Percentiles rank a stretch among this genome's conserved stretches.
Evolutionary conservation across 345 rosid genomes (phyloP).

Genomic region (Litchi chinensis): DNA sequence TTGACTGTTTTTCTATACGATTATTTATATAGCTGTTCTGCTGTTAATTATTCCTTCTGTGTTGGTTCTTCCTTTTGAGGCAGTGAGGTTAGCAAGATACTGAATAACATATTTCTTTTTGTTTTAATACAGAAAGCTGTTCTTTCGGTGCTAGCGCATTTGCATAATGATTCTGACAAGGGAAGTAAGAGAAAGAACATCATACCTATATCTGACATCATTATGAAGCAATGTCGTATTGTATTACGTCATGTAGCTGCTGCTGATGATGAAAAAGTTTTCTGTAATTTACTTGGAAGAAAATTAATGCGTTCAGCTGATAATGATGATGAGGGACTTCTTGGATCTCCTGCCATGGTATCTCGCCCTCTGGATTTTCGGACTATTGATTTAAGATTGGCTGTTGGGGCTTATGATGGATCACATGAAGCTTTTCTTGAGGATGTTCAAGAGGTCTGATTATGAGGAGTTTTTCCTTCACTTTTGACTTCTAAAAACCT

Average conservation of each 20-base stretch:
- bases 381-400: slow-evolving; percentile 95
- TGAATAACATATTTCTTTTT: slow-evolving; percentile 27
- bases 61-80: slow-evolving; percentile 3
- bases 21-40: slow-evolving; percentile 1
- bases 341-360: slow-evolving; percentile 96
- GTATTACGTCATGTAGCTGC: slow-evolving; percentile 79
- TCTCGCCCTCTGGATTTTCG: slow-evolving; percentile 95
- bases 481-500: slow-evolving; percentile 5
- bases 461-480: slow-evolving; percentile 15
- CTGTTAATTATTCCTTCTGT: slow-evolving; percentile 2
- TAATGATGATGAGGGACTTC: slow-evolving; percentile 94
- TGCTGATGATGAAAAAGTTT: slow-evolving; percentile 77
- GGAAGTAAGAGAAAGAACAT: slow-evolving; percentile 56
- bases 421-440: slow-evolving; percentile 90
- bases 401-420: slow-evolving; percentile 82
- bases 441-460: slow-evolving; percentile 91
- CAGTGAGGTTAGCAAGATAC: slow-evolving; percentile 17
- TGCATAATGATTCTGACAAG: slow-evolving; percentile 51
- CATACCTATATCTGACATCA: slow-evolving; percentile 61
- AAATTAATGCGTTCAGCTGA: slow-evolving; percentile 66
- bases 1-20: not conserved
- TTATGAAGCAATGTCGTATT: slow-evolving; percentile 90
- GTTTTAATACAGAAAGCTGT: slow-evolving; percentile 92
- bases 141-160: slow-evolving; percentile 81
- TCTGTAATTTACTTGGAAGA: slow-evolving; percentile 88